Base-by-base conservation (phyloP, 2,329 filamentous ascomycete species). In the Sporothrix schenckii region DNA sequence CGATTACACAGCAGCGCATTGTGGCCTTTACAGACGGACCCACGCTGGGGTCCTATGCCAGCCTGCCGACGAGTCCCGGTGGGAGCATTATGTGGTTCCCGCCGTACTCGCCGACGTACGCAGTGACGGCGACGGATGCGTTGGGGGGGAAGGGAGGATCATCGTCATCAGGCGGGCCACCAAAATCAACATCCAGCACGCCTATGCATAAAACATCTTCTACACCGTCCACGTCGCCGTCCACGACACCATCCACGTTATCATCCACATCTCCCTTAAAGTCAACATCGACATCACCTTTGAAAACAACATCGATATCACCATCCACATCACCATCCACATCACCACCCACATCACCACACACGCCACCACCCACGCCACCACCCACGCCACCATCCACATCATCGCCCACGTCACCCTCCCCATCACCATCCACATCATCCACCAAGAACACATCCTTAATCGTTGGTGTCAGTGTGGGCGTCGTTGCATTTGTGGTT, bases 51-150 rank as follows among this genome's bases (percentile, higher is more conserved):
- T 75, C 76, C 67, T 73, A 76, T 10, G 77, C 76, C 10, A 73
- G 71, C n/a, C 74, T 80, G 41, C 78, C 78, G 10, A 71, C 70
- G 0, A 63, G 70, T 0, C 41, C 72, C 1, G 76, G 76, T 30
- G 76, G 74, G 2, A 77, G 75, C 66, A 76, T 79, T 16, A 69
- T 73, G 47, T 75, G 73, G 72, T 72, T 73, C 56, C 71, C 74
- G n/a, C 75, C 75, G 34, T 70, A 74, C 44, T 72, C 75, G 10
- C 77, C 77, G 16, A 75, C 73, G 13, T 70, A 30, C 34, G 44
- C 53, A 19, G 60, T 50, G 13, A 50, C 47, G 24, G 52, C 63
- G 0, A 58, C 58, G 0, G 9, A 44, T 3, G 39, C 56, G 1
- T 11, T 58, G 30, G 21, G 11, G 5, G 24, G 24, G 19, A 21